These are phyloP conservation scores for Globomyces pollinis-pini DNA, from an alignment of 192 early-diverging fungal species.

Conservation along the genomic window DNA sequence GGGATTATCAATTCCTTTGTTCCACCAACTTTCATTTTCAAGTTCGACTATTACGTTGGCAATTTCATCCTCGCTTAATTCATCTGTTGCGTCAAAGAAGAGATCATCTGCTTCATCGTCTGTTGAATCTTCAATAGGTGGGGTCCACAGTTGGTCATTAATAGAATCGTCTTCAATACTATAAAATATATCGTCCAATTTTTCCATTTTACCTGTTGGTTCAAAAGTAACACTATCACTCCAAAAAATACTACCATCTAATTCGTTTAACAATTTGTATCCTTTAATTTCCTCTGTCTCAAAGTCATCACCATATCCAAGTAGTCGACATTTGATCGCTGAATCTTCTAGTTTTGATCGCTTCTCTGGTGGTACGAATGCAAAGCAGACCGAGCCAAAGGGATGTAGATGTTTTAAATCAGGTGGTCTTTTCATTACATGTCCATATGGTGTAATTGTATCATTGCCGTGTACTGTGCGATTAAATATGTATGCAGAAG, in stretches of 20 bases:
- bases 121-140: background rate
- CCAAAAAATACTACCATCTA: slow-evolving; percentile 1
- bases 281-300: background rate
- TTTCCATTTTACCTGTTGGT: background rate
- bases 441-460: background rate
- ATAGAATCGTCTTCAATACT: slow-evolving; percentile 10
- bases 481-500: background rate
- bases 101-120: background rate
- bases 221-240: background rate
- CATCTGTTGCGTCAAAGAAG: background rate
- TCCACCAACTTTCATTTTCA: no score
- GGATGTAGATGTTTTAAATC: background rate
- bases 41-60: background rate
- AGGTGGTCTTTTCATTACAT: background rate
- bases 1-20: no score
- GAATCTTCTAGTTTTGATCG: slow-evolving; percentile 9
- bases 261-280: background rate
- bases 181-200: background rate
- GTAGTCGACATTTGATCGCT: slow-evolving; percentile 2
- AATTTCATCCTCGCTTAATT: background rate
- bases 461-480: background rate
- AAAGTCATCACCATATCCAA: background rate
- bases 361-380: slow-evolving; percentile 8
- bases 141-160: no score
- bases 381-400: slow-evolving; percentile 9